These are phyloP conservation scores for Alopecurus myosuroides DNA, from an alignment of 176 grass and related monocot genomes.

Conservation along the genomic window DNA sequence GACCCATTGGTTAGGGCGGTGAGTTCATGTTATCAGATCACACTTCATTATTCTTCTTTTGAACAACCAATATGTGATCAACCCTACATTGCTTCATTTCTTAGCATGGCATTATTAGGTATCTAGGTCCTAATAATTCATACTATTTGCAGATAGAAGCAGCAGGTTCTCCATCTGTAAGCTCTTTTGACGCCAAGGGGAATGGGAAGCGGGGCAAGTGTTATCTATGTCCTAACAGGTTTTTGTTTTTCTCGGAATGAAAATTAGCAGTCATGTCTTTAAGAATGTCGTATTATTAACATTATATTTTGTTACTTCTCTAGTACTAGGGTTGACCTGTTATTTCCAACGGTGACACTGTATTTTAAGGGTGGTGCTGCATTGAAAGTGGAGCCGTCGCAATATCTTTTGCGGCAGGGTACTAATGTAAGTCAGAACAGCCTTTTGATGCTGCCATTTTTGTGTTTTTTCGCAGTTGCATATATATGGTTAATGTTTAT, in stretches of 20 bases:
- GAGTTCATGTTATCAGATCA: slow-evolving; percentile 22
- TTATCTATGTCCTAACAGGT: slow-evolving; percentile 81
- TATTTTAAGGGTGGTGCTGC: slow-evolving; percentile 83
- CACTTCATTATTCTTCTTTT: background rate
- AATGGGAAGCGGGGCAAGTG: slow-evolving; percentile 41
- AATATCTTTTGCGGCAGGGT: slow-evolving; percentile 77
- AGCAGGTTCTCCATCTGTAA: slow-evolving; percentile 47
- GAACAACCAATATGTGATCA: background rate
- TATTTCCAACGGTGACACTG: slow-evolving; percentile 76
- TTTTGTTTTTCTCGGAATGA: slow-evolving; percentile 21
- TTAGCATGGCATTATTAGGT: background rate
- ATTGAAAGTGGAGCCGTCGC: slow-evolving; percentile 50
- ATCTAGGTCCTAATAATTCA: background rate
- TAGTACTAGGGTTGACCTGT: slow-evolving; percentile 63
- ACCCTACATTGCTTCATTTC: too few species aligned
- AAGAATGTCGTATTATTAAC: background rate
- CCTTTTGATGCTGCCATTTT: slow-evolving; percentile 1
- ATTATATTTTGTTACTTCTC: background rate
- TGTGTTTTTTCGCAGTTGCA: background rate
- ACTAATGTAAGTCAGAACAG: slow-evolving; percentile 40
- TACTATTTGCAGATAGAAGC: slow-evolving; percentile 58
- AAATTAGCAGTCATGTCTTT: slow-evolving; percentile 25
- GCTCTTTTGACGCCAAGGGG: slow-evolving; percentile 3
- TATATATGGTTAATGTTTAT: slow-evolving; percentile 17
- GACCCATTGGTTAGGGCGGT: slow-evolving; percentile 81